Base-by-base conservation (phyloP, 345 rosid species). In the Iberis pinnata region DNA sequence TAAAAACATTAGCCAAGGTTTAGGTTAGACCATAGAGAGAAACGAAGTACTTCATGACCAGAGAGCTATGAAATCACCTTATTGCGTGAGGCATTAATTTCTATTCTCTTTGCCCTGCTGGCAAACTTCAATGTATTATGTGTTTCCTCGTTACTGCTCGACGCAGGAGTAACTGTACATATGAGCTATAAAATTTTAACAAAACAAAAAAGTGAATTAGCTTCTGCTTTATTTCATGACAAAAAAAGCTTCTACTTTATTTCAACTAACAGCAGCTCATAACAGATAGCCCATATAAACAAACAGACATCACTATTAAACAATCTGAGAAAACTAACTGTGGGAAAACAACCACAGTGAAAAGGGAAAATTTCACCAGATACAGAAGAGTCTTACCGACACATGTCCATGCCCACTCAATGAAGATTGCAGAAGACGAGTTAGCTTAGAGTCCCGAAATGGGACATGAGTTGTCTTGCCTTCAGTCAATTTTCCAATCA, bases 401-500 rank as follows among this genome's bases (percentile, higher is more conserved):
- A 93, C 97, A 78, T 93, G 97, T 13, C 99, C 99, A 53, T 82
- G 97, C 53, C 99, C 99, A 57, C 97, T 78, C 61, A 93, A 53
- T 10, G 99, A 93, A 64, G 99, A 86, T 67, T 93, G 99, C 77
- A 93, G 70, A 75, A 93, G 99, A 33, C 99, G 95, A 18, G 99
- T 93, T 43, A 93, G 95, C 75, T 93, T 93, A 38, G 99, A 93
- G 69, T 93, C 99, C 38, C 99, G 82, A 73, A 82, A 93, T 19
- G 99, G 99, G 75, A 93, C 95, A 73, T 93, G 99, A 69, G 92
- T 88, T 58, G 96, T 94, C 80, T 80, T 93, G 53, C 99, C 99
- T 71, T 93, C 99, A 58, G 97, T 93, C 65, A 93, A 70, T 68
- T 93, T 93, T 63, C 99, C 97, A 36, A 93, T 93, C 20, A 93